phyloP scores from a whole-genome alignment of 306 rosid species.

The Vigna reflexopilosa region DNA sequence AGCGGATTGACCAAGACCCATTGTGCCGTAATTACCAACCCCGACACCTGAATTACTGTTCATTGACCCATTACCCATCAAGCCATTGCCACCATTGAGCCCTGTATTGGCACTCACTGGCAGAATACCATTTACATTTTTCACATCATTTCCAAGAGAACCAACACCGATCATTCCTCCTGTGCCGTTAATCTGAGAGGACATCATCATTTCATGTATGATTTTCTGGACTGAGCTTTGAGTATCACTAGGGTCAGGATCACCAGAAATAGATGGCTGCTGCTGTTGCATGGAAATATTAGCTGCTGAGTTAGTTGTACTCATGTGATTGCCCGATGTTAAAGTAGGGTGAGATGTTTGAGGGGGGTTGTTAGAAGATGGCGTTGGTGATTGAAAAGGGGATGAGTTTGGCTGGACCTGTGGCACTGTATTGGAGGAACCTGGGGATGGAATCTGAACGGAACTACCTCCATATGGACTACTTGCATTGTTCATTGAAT shows the following conservation, averaged over 20 bases:
- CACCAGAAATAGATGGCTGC: conserved; percentile 76
- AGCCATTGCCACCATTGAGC: conserved; percentile 64
- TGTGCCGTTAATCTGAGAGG: conserved; percentile 67
- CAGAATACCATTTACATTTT: conserved; percentile 75
- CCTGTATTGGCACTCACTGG: conserved; percentile 60
- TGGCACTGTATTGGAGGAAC: conserved; percentile 75
- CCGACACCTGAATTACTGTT: conserved; percentile 68
- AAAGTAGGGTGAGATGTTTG: conserved; percentile 71
- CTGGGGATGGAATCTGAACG: conserved; percentile 93
- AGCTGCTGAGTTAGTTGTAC: conserved; percentile 72
- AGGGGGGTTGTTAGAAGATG: conserved; percentile 75
- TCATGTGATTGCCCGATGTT: conserved; percentile 75
- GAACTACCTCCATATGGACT: conserved; percentile 89
- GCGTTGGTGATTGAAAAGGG: conserved; percentile 84
- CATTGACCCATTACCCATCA: conserved; percentile 62
- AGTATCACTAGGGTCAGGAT: conserved; percentile 76
- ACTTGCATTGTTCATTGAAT: conserved; percentile 74
- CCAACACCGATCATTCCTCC: conserved; percentile 67
- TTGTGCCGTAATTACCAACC: conserved; percentile 64
- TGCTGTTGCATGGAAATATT: conserved; percentile 86
- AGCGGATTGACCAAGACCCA: conserved; percentile 76
- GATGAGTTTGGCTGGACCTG: conserved; percentile 77
- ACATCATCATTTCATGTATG: conserved; percentile 79
- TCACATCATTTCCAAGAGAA: conserved; percentile 75
- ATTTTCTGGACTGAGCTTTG: conserved; percentile 93